phyloP scores from a whole-genome alignment of 2,329 filamentous ascomycete species.

The Claviceps sp. region DNA sequence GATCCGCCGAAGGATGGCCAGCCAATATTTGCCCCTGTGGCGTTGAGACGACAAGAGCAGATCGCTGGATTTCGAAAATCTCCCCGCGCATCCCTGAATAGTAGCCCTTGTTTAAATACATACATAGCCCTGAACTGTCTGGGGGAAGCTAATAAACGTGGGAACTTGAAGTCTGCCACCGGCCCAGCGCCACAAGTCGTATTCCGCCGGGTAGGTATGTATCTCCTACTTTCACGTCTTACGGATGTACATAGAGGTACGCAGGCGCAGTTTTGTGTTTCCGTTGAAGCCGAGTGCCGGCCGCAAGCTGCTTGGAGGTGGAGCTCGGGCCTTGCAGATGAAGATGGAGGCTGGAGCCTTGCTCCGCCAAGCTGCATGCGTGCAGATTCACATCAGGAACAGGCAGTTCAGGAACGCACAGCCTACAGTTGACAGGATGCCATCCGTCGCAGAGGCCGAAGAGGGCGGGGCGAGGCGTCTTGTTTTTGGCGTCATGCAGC shows the following conservation, averaged over 20 bases:
- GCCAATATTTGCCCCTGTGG: not conserved
- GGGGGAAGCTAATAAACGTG: too few relatives aligned
- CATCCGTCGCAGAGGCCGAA: not conserved
- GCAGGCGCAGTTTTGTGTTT: too few relatives aligned
- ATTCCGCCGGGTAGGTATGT: too few relatives aligned
- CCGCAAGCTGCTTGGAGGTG: not conserved
- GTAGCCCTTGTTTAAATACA: too few relatives aligned
- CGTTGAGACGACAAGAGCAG: not conserved
- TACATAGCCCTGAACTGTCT: too few relatives aligned
- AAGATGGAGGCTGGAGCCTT: not conserved
- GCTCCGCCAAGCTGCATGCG: not conserved
- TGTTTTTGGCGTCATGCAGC: not conserved
- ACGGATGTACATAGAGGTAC: too few relatives aligned
- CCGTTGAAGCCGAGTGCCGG: not conserved
- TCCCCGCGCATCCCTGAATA: too few relatives aligned
- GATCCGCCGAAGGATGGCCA: not conserved
- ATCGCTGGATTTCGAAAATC: too few relatives aligned
- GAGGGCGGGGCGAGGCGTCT: not conserved
- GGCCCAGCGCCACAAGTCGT: too few relatives aligned
- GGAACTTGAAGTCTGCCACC: too few relatives aligned
- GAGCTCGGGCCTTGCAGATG: not conserved
- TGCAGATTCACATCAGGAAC: too few relatives aligned
- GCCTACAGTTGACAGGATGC: not conserved
- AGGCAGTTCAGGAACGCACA: not conserved
- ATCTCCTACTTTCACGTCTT: too few relatives aligned